Percentiles rank a stretch among this genome's conserved stretches.
Conservation (phyloP, 106 monocot species). For the Allium fistulosum region DNA sequence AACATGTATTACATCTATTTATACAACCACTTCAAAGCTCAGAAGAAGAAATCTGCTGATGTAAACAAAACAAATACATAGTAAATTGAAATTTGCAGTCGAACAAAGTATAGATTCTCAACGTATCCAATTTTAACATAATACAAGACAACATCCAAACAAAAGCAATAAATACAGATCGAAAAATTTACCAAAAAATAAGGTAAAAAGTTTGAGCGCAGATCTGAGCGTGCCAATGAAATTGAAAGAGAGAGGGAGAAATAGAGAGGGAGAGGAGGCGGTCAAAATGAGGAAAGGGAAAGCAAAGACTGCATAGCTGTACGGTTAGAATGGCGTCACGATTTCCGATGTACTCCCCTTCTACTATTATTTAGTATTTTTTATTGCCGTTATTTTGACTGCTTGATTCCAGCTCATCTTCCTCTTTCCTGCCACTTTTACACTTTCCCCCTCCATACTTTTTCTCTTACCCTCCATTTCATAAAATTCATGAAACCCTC, state of each 20-base stretch:
- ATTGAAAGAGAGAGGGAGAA: background rate
- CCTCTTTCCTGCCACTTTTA: too few species aligned
- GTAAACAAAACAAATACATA: too few species aligned
- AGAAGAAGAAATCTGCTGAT: too few species aligned
- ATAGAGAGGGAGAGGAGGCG: background rate
- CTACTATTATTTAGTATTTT: too few species aligned
- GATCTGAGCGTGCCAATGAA: conserved; percentile 3
- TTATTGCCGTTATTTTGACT: background rate
- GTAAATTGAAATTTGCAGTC: too few species aligned
- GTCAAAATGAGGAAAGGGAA: background rate
- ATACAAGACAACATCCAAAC: too few species aligned
- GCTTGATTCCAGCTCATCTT: background rate
- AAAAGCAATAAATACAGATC: too few species aligned
- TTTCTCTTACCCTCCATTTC: background rate
- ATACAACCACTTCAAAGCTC: too few species aligned
- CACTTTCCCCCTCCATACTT: background rate
- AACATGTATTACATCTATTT: too few species aligned
- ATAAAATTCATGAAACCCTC: background rate
- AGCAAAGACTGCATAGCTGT: background rate
- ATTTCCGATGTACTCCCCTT: background rate
- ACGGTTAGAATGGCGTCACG: conserved; percentile 3
- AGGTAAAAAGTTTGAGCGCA: background rate
- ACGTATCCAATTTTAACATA: too few species aligned
- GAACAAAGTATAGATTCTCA: too few species aligned
- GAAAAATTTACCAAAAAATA: background rate